Evolutionary conservation across 495 filamentous ascomycete genomes (phyloP).

Genomic region (Usnea hakonensis): DNA sequence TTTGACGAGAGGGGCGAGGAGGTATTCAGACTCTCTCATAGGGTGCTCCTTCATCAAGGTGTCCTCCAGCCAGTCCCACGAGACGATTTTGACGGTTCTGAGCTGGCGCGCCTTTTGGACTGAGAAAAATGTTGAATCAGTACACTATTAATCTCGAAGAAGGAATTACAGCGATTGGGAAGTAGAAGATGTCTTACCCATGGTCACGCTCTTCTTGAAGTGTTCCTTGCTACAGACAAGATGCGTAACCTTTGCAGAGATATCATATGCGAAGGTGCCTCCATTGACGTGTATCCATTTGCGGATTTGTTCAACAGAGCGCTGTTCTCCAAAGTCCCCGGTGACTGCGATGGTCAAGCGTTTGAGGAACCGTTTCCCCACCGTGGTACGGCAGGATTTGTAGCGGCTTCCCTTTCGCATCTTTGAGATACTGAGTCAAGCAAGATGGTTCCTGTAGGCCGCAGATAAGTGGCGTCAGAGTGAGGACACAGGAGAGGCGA

Average conservation of each 20-base stretch:
- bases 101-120: conserved; percentile 38
- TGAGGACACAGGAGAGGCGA: background rate
- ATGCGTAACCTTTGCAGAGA: conserved; percentile 48
- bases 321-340: conserved; percentile 37
- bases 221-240: conserved; percentile 48
- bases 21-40: conserved; percentile 39
- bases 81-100: conserved; percentile 45
- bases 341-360: conserved; percentile 30
- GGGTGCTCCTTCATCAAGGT: conserved; percentile 33
- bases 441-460: too few relatives aligned
- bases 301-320: conserved; percentile 36
- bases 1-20: conserved; percentile 33
- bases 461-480: background rate
- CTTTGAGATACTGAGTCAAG: background rate
- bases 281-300: conserved; percentile 50
- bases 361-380: conserved; percentile 21
- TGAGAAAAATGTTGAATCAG: conserved; percentile 19
- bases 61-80: conserved; percentile 57
- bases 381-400: background rate
- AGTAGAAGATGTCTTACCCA: conserved; percentile 33
- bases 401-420: background rate
- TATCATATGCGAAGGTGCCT: conserved; percentile 36
- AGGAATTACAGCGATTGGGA: background rate
- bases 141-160: background rate
- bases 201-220: conserved; percentile 37